A percentile compares a stretch with the other conserved stretches of the same genome.
Evolutionary conservation across 2,329 filamentous ascomycete genomes (phyloP).

Genomic region (Cucurbitaria berberidis): DNA sequence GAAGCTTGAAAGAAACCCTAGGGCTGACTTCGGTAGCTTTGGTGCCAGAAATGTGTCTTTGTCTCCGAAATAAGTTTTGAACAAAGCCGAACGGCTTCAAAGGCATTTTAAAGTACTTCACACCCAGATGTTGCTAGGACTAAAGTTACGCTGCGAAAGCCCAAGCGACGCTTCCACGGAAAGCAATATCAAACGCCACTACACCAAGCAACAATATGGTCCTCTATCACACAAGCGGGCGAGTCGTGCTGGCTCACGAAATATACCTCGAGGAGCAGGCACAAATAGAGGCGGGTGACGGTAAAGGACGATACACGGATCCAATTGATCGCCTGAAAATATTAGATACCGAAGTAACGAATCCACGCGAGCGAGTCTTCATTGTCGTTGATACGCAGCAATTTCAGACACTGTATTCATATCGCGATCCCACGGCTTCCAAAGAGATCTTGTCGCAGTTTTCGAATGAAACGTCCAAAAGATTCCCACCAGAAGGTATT

Average conservation of each 20-base stretch:
- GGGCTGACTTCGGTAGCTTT: no score
- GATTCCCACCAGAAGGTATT: slow-evolving; percentile 1
- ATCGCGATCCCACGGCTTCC: no score
- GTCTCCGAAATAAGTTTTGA: no score
- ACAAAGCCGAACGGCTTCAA: no score
- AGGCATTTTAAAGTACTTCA: no score
- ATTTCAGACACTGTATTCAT: background rate
- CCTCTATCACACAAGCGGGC: slow-evolving; percentile 13
- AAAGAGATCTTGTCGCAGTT: background rate
- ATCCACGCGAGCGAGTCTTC: background rate
- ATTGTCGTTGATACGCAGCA: background rate
- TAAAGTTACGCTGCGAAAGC: background rate
- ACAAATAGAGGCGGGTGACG: background rate
- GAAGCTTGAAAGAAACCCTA: no score
- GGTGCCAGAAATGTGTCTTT: no score
- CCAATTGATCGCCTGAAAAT: background rate
- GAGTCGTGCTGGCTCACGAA: slow-evolving; percentile 17
- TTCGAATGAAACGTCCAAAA: background rate
- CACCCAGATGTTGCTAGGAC: no score
- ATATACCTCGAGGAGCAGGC: slow-evolving; percentile 15
- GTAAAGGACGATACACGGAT: background rate
- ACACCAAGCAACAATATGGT: slow-evolving; percentile 12
- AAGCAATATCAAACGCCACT: background rate
- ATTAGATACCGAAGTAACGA: background rate
- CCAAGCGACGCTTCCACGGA: background rate